Evolutionary conservation across 2,329 filamentous ascomycete genomes (phyloP).

Genomic region (Penicillium sclerotigenum): DNA sequence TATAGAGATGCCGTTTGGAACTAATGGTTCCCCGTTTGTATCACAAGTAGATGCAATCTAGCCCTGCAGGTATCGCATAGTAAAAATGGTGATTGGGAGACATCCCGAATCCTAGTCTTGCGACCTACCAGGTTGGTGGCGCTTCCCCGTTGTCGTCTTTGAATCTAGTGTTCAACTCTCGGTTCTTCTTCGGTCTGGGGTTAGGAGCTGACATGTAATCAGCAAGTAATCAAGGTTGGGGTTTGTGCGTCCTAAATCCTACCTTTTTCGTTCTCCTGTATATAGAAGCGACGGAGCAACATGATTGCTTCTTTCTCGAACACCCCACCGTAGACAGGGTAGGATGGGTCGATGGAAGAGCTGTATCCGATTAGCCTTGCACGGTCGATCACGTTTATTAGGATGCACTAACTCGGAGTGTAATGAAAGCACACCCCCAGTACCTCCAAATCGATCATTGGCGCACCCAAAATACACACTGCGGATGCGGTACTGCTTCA

Average conservation of each 20-base stretch:
- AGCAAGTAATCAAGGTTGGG: slow-evolving; percentile 3
- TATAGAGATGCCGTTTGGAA: neutral
- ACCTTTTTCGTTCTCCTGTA: slow-evolving; percentile 96
- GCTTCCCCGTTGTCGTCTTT: slow-evolving; percentile 17
- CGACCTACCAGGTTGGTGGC: neutral
- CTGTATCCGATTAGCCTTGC: slow-evolving; percentile 39
- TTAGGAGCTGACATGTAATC: slow-evolving; percentile 52
- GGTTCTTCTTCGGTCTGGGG: slow-evolving; percentile 61
- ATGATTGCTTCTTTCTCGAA: slow-evolving; percentile 91
- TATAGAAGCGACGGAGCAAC: slow-evolving; percentile 87
- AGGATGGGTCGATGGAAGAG: slow-evolving; percentile 71
- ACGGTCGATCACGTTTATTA: neutral
- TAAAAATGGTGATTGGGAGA: neutral
- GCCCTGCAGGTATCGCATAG: neutral
- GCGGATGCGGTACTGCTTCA: slow-evolving; percentile 82
- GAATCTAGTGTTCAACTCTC: slow-evolving; percentile 61
- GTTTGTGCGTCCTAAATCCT: neutral
- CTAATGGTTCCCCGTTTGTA: neutral
- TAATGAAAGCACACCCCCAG: slow-evolving; percentile 85
- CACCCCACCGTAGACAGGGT: slow-evolving; percentile 80
- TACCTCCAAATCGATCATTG: slow-evolving; percentile 96
- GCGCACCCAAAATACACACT: slow-evolving; percentile 92
- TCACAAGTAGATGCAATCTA: neutral
- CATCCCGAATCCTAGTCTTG: neutral
- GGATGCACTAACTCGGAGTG: slow-evolving; percentile 61